Percentiles rank a stretch among this genome's conserved stretches.
These are phyloP conservation scores for Colletotrichum sp. DNA, from an alignment of 2,329 filamentous ascomycete species.

Conservation along the genomic window DNA sequence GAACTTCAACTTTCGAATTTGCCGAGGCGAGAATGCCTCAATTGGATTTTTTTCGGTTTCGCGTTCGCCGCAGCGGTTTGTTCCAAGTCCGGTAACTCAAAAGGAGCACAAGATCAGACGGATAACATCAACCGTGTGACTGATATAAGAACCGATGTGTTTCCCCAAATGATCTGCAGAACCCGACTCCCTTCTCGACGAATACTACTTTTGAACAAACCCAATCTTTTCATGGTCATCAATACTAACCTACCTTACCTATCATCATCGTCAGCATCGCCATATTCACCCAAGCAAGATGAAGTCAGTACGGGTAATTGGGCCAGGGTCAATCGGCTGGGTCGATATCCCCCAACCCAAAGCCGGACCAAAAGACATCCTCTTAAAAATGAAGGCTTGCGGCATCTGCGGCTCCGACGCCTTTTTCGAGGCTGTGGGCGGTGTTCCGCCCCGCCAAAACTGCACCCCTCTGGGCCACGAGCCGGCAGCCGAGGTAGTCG, in stretches of 20 bases:
- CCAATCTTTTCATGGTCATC: neutral
- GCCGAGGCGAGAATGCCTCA: neutral
- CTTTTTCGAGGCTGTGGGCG: neutral
- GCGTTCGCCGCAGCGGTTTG: neutral
- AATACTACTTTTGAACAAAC: neutral
- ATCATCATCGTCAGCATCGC: neutral
- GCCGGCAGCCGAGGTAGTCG: neutral
- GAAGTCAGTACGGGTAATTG: neutral
- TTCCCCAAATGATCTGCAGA: neutral
- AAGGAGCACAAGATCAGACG: neutral
- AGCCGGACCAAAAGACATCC: neutral
- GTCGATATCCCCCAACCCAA: neutral
- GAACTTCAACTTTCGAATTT: rapidly evolving
- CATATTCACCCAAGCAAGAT: neutral
- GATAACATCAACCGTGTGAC: neutral
- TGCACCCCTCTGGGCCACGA: neutral
- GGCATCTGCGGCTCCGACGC: slow-evolving; percentile 5
- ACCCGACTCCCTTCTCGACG: rapidly evolving
- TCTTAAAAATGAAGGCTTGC: neutral
- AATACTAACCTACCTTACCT: neutral
- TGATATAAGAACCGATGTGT: rapidly evolving
- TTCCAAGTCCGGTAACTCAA: neutral
- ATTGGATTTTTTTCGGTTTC: neutral
- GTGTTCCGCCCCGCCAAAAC: neutral
- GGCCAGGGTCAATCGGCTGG: neutral